Evolutionary conservation across 805 yeast species (phyloP).

Genomic region (Starmerella etchellsii): DNA sequence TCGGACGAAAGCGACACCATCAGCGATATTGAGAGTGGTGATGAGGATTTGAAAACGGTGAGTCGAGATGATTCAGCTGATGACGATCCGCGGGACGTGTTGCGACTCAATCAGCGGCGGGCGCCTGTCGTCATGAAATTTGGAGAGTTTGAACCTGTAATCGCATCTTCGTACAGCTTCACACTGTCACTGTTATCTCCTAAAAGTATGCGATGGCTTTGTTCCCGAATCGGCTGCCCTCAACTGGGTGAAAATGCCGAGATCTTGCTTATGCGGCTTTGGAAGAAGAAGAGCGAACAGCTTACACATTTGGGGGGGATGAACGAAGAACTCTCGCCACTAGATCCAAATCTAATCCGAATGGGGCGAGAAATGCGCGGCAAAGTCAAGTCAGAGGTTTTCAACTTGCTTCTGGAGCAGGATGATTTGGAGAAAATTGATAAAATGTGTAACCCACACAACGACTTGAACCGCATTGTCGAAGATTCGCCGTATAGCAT

Average conservation of each 20-base stretch:
- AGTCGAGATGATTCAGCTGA: no score
- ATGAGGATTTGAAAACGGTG: no score
- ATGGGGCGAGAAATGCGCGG: constrained; percentile 1
- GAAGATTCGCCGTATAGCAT: constrained; percentile 14
- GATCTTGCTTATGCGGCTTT: constrained; percentile 5
- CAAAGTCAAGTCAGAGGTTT: not conserved
- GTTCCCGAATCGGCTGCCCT: constrained; percentile 13
- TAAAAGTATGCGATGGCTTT: constrained; percentile 14
- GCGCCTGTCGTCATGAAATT: constrained; percentile 8
- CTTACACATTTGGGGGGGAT: not conserved
- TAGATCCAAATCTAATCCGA: constrained; percentile 8
- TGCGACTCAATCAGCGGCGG: constrained; percentile 10
- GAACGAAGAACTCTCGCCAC: no score
- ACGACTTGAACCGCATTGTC: constrained; percentile 6
- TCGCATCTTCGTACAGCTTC: constrained; percentile 16
- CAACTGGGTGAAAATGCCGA: constrained; percentile 12
- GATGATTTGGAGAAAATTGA: constrained; percentile 7
- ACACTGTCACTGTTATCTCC: constrained; percentile 12
- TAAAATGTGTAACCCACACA: constrained; percentile 7
- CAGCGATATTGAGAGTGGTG: not conserved
- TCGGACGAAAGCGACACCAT: not conserved
- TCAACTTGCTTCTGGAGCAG: constrained; percentile 4
- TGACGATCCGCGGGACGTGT: constrained; percentile 3
- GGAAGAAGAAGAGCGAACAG: constrained; percentile 3
- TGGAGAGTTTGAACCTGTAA: constrained; percentile 11